Percentiles rank a stretch among this genome's conserved stretches.
These are phyloP conservation scores for Cladosporium velox DNA, from an alignment of 2,329 filamentous ascomycete genomes.

Conservation along the genomic window DNA sequence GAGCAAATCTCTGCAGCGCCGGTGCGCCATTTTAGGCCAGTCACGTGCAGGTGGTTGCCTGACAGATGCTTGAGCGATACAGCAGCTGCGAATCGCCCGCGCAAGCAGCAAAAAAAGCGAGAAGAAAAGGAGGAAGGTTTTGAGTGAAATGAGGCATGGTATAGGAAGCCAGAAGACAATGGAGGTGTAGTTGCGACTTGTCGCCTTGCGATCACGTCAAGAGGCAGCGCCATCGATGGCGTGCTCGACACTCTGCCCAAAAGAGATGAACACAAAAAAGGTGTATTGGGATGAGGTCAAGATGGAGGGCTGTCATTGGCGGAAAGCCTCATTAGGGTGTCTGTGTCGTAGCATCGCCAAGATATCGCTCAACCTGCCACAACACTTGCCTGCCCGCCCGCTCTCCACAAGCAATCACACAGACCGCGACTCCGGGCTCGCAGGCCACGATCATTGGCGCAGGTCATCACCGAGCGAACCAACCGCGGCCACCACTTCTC, in stretches of 20 bases:
- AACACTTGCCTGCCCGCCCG: no score
- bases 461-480: background rate
- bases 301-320: background rate
- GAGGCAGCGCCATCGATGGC: conserved; percentile 9
- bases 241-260: background rate
- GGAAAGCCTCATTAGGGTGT: background rate
- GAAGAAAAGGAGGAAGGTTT: background rate
- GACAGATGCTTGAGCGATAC: background rate
- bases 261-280: background rate
- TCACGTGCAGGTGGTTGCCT: background rate
- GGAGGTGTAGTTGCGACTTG: conserved; percentile 14
- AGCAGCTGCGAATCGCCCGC: background rate
- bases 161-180: background rate
- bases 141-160: background rate
- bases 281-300: background rate
- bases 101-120: background rate
- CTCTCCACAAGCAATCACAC: conserved; percentile 7
- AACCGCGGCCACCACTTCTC: background rate
- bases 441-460: conserved; percentile 1
- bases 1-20: conserved; percentile 5
- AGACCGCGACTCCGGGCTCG: background rate
- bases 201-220: conserved; percentile 1
- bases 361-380: background rate
- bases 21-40: background rate
- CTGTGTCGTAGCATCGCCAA: background rate